Conservation (phyloP, 2,329 filamentous ascomycete genomes). For the Eurotiales sp. region DNA sequence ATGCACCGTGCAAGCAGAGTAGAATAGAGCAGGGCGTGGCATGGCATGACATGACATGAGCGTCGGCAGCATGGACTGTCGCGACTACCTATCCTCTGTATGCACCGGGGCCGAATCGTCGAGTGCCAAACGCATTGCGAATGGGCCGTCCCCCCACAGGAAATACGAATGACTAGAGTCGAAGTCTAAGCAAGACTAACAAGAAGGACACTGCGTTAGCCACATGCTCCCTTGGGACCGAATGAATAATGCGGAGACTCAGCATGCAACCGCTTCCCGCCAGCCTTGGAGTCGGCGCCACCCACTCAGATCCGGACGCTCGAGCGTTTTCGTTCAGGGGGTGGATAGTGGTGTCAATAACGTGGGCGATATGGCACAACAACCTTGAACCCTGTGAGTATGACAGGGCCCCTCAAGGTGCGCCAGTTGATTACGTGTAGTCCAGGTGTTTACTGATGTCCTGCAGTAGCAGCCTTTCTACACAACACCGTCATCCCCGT, state of each 20-base stretch:
- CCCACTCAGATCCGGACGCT: slow-evolving; percentile 6
- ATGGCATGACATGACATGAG: too few relatives aligned
- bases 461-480: not conserved
- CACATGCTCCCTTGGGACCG: too few relatives aligned
- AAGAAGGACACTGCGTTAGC: not conserved
- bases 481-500: not conserved
- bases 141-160: too few relatives aligned
- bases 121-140: not conserved
- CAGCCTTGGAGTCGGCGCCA: not conserved
- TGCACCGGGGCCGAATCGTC: too few relatives aligned
- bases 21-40: too few relatives aligned
- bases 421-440: not conserved
- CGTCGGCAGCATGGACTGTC: too few relatives aligned
- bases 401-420: slow-evolving; percentile 2
- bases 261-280: not conserved
- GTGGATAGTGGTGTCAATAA: slow-evolving; percentile 9
- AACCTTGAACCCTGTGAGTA: slow-evolving; percentile 4
- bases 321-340: slow-evolving; percentile 1
- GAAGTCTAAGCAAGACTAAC: too few relatives aligned
- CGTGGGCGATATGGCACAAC: slow-evolving; percentile 3
- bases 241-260: slow-evolving; percentile 9
- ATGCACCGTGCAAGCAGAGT: too few relatives aligned
- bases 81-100: too few relatives aligned
- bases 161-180: too few relatives aligned
- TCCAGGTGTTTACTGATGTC: too few relatives aligned